Evolutionary conservation across 1,284 basidiomycete genomes (phyloP), one percentile per base, ranked within the genome.

Genomic region (Fomes fomentarius): DNA sequence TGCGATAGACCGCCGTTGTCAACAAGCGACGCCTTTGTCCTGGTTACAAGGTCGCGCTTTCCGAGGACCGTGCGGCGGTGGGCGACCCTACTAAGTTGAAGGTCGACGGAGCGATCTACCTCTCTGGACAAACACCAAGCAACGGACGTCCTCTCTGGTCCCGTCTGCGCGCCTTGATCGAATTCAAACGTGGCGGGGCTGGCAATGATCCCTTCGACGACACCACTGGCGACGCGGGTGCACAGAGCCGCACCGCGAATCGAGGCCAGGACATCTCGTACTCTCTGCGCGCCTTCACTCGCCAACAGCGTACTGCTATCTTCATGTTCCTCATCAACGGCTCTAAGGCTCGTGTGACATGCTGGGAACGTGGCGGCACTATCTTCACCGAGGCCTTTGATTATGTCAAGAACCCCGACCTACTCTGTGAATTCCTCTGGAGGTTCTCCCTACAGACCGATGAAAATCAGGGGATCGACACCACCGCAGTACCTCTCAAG

Each of bases 71-170:
- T 14, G 38, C 46, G 40, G 40, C 34, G 21, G 38, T 30, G 8
- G 12, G 17, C 38, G 39, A 33, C 33, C 14, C 17, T 37, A 7
- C 24, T 24, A 33, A 34, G 22, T 17, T 12, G 28, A 48, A 54
- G 37, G 35, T 54, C 35, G 52, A 49, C 37, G 52, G 30, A 7
- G 52, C 52, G 0, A 21, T 54, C 7, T 54, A 45, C 30, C 30
- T n/a, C 6, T n/a, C 12, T 10, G 35, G 24, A 10, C 40, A 49
- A 14, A 26, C 28, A 12, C 52, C 52, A 4, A n/a, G 1, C 28
- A 41, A 54, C 37, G 52, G 47, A 2, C 41, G 17, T 3, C 34
- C 42, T 2, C 37, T 34, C 30, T 54, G 52, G 52, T 37, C n/a
- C 2, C 39, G 30, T 11, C 46, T 39, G 47, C 41, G 37, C n/a